A percentile compares a stretch with the other conserved stretches of the same genome.
phyloP scores from a whole-genome alignment of 176 grass and related monocot species.

The Dactylis glomerata region DNA sequence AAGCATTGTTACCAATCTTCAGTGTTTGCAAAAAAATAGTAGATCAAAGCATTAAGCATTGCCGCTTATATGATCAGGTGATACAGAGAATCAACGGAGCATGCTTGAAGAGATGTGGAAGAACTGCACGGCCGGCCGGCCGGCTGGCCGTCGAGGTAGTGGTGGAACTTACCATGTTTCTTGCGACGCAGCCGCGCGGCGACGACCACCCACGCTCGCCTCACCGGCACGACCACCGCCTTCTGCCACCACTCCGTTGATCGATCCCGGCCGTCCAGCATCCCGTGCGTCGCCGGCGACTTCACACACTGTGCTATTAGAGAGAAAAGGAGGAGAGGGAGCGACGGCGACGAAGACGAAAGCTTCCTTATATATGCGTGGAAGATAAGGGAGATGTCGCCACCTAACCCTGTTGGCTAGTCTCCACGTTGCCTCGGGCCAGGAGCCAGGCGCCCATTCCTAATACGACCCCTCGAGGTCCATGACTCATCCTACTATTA shows the following conservation, averaged over 20 bases:
- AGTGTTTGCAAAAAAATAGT: not conserved
- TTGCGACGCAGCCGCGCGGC: constrained; percentile 33
- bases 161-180: constrained; percentile 33
- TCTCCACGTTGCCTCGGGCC: constrained; percentile 45
- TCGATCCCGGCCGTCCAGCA: constrained; percentile 2
- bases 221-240: constrained; percentile 38
- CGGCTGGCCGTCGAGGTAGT: not conserved
- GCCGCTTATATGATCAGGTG: not conserved
- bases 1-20: not conserved
- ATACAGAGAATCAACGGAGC: not conserved
- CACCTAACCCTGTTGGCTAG: constrained; percentile 17
- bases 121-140: not conserved
- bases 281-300: not conserved
- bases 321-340: not conserved
- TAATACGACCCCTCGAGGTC: constrained; percentile 1
- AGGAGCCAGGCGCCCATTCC: constrained; percentile 36
- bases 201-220: constrained; percentile 50
- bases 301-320: not conserved
- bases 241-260: constrained; percentile 62
- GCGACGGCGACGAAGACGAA: not conserved
- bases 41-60: not conserved
- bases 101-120: not conserved
- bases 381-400: not conserved
- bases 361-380: not conserved
- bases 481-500: constrained; percentile 16